phyloP scores from a whole-genome alignment of 2,329 filamentous ascomycete genomes.

The Ophidiomyces ophidiicola region DNA sequence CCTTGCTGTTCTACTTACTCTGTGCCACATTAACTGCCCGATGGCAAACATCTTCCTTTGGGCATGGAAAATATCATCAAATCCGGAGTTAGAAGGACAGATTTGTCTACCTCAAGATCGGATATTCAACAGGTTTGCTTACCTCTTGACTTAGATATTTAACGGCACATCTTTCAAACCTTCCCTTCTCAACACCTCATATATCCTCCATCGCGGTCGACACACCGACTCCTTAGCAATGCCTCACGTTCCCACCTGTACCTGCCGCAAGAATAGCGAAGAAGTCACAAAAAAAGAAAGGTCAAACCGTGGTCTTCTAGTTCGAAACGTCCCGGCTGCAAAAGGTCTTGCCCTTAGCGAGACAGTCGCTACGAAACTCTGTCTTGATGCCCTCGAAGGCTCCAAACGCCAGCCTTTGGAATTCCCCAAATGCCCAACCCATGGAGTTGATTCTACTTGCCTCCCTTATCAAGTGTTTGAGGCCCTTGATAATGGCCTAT shows the following conservation, averaged over 20 bases:
- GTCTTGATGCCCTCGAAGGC: constrained; percentile 13
- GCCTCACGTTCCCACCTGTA: constrained; percentile 1
- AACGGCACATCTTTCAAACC: too few species aligned
- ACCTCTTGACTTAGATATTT: too few species aligned
- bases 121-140: too few species aligned
- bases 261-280: neutral
- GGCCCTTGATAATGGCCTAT: constrained; percentile 13
- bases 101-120: too few species aligned
- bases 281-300: constrained; percentile 1
- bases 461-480: constrained; percentile 14
- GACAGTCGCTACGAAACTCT: constrained; percentile 14
- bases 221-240: neutral
- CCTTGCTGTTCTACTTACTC: neutral
- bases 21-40: constrained; percentile 1
- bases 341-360: constrained; percentile 12
- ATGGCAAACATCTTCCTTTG: constrained; percentile 5
- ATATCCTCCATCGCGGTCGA: too few species aligned
- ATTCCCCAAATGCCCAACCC: constrained; percentile 3
- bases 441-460: neutral
- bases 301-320: constrained; percentile 4
- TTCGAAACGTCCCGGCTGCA: constrained; percentile 2
- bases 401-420: constrained; percentile 2
- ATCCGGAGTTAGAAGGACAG: neutral
- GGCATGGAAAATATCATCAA: constrained; percentile 3
- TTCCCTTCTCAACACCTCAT: too few species aligned